phyloP scores from a whole-genome alignment of 2,329 filamentous ascomycete genomes.

The Domatiomyces catenatus region DNA sequence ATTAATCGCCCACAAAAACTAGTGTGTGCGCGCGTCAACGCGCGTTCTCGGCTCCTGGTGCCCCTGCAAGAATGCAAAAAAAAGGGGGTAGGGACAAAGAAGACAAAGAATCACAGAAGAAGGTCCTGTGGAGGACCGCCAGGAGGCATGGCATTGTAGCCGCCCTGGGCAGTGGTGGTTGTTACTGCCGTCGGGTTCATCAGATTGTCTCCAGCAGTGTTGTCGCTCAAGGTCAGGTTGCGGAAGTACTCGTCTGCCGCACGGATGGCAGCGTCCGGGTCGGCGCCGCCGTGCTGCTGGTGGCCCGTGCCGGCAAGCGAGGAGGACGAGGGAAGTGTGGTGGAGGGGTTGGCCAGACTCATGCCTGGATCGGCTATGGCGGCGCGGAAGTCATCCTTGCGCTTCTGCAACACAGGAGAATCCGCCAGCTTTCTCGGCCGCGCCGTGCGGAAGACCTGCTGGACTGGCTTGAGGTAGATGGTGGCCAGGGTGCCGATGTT shows the following conservation, averaged over 20 bases:
- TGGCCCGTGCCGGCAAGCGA: conserved; percentile 29
- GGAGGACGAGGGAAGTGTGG: no score
- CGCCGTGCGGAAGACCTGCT: conserved; percentile 87
- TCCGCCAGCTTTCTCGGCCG: conserved; percentile 64
- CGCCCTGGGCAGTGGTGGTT: neutral
- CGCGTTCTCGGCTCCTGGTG: no score
- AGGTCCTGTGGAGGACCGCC: neutral
- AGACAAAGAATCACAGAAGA: neutral
- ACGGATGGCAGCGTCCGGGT: conserved; percentile 46
- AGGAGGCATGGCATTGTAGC: neutral
- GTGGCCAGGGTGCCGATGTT: conserved; percentile 92
- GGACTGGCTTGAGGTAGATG: conserved; percentile 93
- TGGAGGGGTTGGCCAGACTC: conserved; percentile 16
- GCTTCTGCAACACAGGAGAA: conserved; percentile 70
- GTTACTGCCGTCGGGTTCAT: neutral
- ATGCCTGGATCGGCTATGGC: conserved; percentile 14
- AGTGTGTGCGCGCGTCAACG: no score
- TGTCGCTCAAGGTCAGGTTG: conserved; percentile 51
- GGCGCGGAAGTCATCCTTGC: conserved; percentile 35
- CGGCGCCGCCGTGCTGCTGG: conserved; percentile 29
- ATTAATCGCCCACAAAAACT: no score
- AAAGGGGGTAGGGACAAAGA: neutral
- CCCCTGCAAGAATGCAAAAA: no score
- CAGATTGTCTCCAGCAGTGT: conserved; percentile 16
- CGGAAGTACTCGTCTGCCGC: conserved; percentile 87